Base-by-base conservation (phyloP, 2,329 filamentous ascomycete species). In the Cladobotryum mycophilum region DNA sequence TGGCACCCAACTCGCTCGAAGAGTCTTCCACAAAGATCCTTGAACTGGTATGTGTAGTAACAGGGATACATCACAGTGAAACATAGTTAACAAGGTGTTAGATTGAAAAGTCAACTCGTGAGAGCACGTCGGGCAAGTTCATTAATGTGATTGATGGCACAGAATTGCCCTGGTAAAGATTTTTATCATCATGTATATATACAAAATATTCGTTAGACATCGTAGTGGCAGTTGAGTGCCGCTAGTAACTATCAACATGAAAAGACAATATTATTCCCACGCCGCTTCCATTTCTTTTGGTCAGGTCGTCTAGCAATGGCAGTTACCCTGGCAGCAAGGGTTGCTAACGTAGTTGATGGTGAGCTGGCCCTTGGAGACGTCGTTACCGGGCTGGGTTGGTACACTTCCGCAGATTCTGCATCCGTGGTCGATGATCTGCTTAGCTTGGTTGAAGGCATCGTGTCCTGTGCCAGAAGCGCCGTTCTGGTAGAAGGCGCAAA, bases 81-180 rank as follows among this genome's bases (percentile, higher is more conserved):
- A 30, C 2, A 30, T 30, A 8, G 25, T 8, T 30, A 30, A 30
- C 25, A 30, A 6, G 13, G 9, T 22, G 14, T 14, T 33, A 55
- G 50, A 38, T 65, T 68, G 70, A 66, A 69, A 70, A 40, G 62
- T 71, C 30, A 63, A 72, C 51, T 20, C 56, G 56, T 42, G 56
- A 55, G 14, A 55, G 58, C 36, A 64, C 57, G 5, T 61, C 61
- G 1, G 60, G 64, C 6, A 48, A 42, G 9, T 60, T 60, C 38
- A 20, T 53, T n/a, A 49, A 49, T 11, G 34, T n/a, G 11, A 57
- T 52, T 41, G 55, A 58, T 37, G 53, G 53, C 4, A 33, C 38
- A n/a, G 35, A 48, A 9, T 48, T 52, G 15, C n/a, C 52, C 20
- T 60, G 56, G 58, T 61, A 56, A 41, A n/a, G n/a, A 20, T 30